phyloP scores from a whole-genome alignment of 2,329 filamentous ascomycete species.

The Monosporascus sp. region DNA sequence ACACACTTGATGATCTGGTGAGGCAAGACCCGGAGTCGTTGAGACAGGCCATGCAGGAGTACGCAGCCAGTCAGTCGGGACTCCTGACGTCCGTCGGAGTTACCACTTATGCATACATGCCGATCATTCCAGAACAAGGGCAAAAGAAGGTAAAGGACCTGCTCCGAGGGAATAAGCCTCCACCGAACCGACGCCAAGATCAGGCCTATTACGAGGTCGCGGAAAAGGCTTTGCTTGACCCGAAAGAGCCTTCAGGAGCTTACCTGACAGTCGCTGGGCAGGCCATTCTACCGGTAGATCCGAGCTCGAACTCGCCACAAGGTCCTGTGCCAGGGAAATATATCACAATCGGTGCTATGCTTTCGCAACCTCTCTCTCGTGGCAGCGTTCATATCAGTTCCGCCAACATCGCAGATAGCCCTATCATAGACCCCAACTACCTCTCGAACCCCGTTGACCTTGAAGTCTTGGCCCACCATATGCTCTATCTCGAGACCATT shows the following conservation, averaged over 20 bases:
- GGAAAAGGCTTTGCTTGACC: constrained; percentile 2
- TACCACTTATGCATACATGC: constrained; percentile 6
- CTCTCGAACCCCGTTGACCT: constrained; percentile 5
- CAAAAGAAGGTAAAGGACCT: not conserved
- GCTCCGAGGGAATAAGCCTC: not conserved
- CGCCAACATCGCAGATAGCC: not conserved
- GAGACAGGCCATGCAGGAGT: constrained; percentile 4
- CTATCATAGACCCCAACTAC: constrained; percentile 6
- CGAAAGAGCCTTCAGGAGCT: constrained; percentile 4
- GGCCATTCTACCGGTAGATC: not conserved
- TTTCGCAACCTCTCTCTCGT: constrained; percentile 10
- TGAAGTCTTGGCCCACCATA: constrained; percentile 7
- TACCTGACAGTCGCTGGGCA: constrained; percentile 6
- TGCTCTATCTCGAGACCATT: constrained; percentile 7
- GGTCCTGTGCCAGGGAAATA: not conserved
- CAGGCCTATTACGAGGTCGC: constrained; percentile 5
- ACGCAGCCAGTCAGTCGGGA: not conserved
- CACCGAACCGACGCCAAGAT: not conserved
- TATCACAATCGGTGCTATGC: constrained; percentile 4
- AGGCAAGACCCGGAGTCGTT: constrained; percentile 4
- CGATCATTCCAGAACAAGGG: constrained; percentile 1
- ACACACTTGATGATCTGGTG: constrained; percentile 5
- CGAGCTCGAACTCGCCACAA: not conserved
- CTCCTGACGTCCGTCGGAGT: constrained; percentile 3
- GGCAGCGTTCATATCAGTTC: constrained; percentile 10